Percentiles rank a stretch among this genome's conserved stretches.
Conservation (phyloP, 2,329 filamentous ascomycete genomes). For the Ceratocystis huliohia region DNA sequence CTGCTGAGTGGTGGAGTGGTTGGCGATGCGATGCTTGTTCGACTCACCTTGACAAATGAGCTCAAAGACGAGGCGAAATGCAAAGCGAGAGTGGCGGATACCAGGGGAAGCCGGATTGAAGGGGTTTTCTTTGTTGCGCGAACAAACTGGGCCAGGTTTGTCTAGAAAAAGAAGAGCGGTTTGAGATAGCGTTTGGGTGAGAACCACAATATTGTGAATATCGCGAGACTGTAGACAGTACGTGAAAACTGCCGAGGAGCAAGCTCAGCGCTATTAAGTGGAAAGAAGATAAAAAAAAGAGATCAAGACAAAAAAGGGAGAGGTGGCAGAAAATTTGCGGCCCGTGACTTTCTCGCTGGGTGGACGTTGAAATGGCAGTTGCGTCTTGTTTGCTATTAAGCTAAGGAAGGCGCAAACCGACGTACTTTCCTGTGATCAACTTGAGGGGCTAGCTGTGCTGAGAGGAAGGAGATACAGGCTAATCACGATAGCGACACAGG, state of each 20-base stretch:
- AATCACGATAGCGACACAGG: background rate
- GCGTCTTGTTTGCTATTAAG: background rate
- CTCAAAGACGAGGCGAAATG: background rate
- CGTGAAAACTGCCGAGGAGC: background rate
- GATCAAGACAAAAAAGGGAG: background rate
- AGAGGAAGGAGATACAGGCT: background rate
- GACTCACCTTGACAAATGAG: background rate
- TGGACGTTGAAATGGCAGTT: background rate
- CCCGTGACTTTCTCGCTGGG: background rate
- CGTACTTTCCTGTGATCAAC: background rate
- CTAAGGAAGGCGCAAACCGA: background rate
- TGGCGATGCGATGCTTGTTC: background rate
- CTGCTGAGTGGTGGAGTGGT: background rate
- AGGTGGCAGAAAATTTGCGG: background rate
- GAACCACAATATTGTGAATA: background rate
- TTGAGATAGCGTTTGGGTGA: background rate
- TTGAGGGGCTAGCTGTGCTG: background rate
- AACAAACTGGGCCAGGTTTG: background rate
- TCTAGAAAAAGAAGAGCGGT: background rate
- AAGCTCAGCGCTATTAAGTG: background rate
- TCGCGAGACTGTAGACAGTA: background rate
- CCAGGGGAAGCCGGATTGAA: background rate
- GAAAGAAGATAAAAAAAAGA: background rate
- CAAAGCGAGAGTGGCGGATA: background rate
- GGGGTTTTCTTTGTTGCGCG: background rate